A percentile compares a stretch with the other conserved stretches of the same genome.
These are phyloP conservation scores for Ogataea corticis DNA, from an alignment of 805 yeast species.

Conservation along the genomic window DNA sequence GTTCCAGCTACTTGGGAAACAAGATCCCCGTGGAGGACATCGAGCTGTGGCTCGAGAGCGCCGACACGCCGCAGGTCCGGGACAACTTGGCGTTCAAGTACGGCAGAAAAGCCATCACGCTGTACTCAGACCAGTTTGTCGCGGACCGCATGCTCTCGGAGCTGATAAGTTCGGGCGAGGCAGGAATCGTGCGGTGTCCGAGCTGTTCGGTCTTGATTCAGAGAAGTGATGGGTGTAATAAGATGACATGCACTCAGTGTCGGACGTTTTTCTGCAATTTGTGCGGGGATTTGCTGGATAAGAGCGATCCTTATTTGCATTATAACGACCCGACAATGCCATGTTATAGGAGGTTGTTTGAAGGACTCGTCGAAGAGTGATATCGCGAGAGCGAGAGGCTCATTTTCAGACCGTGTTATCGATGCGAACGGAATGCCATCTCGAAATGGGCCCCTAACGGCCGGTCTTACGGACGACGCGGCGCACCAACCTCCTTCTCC, in stretches of 20 bases:
- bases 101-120: slow-evolving; percentile 44
- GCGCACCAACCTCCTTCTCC: slow-evolving; percentile 58
- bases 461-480: slow-evolving; percentile 49
- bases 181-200: slow-evolving; percentile 52
- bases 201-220: slow-evolving; percentile 49
- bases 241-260: slow-evolving; percentile 58
- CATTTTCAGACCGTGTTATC: no score
- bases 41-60: slow-evolving; percentile 35
- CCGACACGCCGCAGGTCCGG: slow-evolving; percentile 36
- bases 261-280: slow-evolving; percentile 50
- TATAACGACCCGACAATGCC: slow-evolving; percentile 40
- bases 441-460: slow-evolving; percentile 14
- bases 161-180: slow-evolving; percentile 42
- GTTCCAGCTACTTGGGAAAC: slow-evolving; percentile 39
- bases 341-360: slow-evolving; percentile 54
- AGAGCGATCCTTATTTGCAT: slow-evolving; percentile 52
- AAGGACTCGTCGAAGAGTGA: slow-evolving; percentile 50
- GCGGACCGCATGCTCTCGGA: slow-evolving; percentile 50
- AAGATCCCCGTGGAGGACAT: slow-evolving; percentile 41
- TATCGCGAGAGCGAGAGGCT: no score
- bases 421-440: not conserved
- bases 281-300: slow-evolving; percentile 46
- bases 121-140: slow-evolving; percentile 44
- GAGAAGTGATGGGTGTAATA: slow-evolving; percentile 63
- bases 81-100: slow-evolving; percentile 35